Evolutionary conservation across 108 stramenopile genomes (phyloP), one percentile per base, ranked within the genome.

Genomic region (Epipyxis sp.): DNA sequence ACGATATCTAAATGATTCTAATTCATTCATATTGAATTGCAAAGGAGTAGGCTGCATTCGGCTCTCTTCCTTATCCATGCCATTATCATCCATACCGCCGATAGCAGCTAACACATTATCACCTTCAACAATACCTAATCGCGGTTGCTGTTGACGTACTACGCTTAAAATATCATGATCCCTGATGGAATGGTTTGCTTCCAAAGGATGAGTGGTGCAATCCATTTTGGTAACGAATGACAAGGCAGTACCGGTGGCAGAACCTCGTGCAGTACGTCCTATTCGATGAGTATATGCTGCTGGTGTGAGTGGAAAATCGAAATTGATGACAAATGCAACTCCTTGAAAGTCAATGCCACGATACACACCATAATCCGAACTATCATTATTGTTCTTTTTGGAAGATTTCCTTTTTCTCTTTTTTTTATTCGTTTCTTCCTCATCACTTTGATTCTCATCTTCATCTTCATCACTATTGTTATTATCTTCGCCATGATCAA

Each of bases 231-330:
- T 86, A 27, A 97, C 84, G 68, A 99, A 85, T 37, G 92, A 91
- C 77, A 99, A 85, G 1, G 98, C 95, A 27, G 94, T 93, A 1
- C 98, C 98, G 59, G 87, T 91, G 54, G 91, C 92, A 44, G 95
- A 95, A 1, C 94, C 98, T 50, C 98, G 88, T 0, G 98, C 98
- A 2, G 96, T 97, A 37, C 98, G 89, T 6, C 98, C 98, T 65
- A 99, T 90, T n/a, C 98, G 89, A 86, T 99, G 98, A 0, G 93
- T 91, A 82, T 99, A 99, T 35, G 95, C 91, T 59, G 87, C 77
- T 0, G 90, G 59, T 58, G 93, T 89, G 0, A 88, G 84, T 1
- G 98, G 98, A 77, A 99, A 88, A 79, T 97, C 98, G 6, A 97
- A 92, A 86, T 99, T 99, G 74, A 99, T 86, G 1, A 99, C 98